phyloP scores from a whole-genome alignment of 257 asterid genomes.

The Capsicum baccatum region DNA sequence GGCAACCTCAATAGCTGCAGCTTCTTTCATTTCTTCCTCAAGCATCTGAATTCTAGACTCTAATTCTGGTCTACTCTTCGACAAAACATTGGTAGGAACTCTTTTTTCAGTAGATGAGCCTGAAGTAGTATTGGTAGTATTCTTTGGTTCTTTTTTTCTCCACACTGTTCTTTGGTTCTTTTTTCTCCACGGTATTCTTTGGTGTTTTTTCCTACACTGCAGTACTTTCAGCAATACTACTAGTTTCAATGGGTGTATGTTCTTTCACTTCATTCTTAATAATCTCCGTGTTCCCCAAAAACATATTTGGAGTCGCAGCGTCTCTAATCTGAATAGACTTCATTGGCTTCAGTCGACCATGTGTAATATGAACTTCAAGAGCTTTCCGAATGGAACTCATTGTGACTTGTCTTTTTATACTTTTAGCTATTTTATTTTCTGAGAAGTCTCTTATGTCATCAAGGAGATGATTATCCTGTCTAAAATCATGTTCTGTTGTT shows the following conservation, averaged over 20 bases:
- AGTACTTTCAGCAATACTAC: not conserved
- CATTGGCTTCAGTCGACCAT: slow-evolving; percentile 56
- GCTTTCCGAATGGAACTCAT: not conserved
- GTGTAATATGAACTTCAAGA: slow-evolving; percentile 48
- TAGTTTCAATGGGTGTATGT: too few species aligned
- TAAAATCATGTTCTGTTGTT: slow-evolving; percentile 30
- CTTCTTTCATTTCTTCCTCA: slow-evolving; percentile 82
- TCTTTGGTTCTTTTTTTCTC: slow-evolving; percentile 30
- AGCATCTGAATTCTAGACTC: slow-evolving; percentile 61
- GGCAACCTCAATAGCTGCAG: slow-evolving; percentile 79
- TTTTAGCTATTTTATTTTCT: slow-evolving; percentile 23
- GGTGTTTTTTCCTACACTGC: slow-evolving; percentile 9
- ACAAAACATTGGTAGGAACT: slow-evolving; percentile 35
- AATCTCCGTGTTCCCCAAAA: slow-evolving; percentile 31
- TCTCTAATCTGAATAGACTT: slow-evolving; percentile 53
- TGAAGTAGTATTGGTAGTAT: not conserved
- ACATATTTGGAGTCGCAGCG: slow-evolving; percentile 41
- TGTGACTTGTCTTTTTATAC: too few species aligned
- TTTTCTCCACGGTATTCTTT: slow-evolving; percentile 6
- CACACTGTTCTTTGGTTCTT: slow-evolving; percentile 1
- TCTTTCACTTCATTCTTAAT: slow-evolving; percentile 38
- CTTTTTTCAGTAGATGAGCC: slow-evolving; percentile 19
- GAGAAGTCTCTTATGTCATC: slow-evolving; percentile 34
- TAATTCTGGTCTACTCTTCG: slow-evolving; percentile 50
- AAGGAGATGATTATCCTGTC: slow-evolving; percentile 39